Evolutionary conservation across 2,329 filamentous ascomycete genomes (phyloP).

Genomic region (Fusarium avenaceum): DNA sequence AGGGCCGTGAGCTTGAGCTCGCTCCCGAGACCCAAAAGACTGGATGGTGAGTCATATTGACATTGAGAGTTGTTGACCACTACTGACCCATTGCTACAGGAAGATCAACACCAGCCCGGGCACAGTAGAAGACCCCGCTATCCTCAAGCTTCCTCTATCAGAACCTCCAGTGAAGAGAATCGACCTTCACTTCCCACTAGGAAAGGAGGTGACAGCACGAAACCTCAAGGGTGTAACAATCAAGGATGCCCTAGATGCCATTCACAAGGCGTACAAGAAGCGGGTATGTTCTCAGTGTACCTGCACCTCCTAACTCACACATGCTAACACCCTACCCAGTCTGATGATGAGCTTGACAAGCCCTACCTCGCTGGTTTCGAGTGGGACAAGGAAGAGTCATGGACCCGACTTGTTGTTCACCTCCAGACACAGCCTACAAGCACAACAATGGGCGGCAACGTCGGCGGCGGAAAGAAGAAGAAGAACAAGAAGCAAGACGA

Average conservation of each 20-base stretch:
- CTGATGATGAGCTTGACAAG: conserved; percentile 89
- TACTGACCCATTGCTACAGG: conserved; percentile 65
- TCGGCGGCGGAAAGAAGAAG: conserved; percentile 76
- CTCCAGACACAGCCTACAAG: conserved; percentile 77
- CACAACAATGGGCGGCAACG: conserved; percentile 55
- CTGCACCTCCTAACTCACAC: background rate
- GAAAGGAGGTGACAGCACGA: conserved; percentile 87
- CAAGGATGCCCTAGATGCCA: conserved; percentile 95
- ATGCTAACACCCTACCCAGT: conserved; percentile 62
- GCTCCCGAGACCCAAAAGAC: conserved; percentile 87
- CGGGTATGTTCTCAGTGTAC: conserved; percentile 70
- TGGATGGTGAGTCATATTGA: conserved; percentile 76
- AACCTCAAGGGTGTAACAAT: conserved; percentile 96
- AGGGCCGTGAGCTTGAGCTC: conserved; percentile 73
- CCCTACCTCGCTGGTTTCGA: conserved; percentile 95
- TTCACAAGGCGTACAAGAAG: conserved; percentile 97
- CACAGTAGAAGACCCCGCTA: conserved; percentile 84
- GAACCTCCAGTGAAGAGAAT: conserved; percentile 92
- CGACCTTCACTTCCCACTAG: conserved; percentile 90
- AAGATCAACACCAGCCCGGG: conserved; percentile 91
- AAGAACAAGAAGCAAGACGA: conserved; percentile 74
- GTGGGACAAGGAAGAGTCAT: conserved; percentile 94
- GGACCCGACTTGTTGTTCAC: conserved; percentile 88
- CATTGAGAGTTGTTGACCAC: background rate
- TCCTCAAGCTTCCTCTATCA: conserved; percentile 84